Conservation (phyloP, 208 protist genomes). For the Wallacemonas sp. region DNA sequence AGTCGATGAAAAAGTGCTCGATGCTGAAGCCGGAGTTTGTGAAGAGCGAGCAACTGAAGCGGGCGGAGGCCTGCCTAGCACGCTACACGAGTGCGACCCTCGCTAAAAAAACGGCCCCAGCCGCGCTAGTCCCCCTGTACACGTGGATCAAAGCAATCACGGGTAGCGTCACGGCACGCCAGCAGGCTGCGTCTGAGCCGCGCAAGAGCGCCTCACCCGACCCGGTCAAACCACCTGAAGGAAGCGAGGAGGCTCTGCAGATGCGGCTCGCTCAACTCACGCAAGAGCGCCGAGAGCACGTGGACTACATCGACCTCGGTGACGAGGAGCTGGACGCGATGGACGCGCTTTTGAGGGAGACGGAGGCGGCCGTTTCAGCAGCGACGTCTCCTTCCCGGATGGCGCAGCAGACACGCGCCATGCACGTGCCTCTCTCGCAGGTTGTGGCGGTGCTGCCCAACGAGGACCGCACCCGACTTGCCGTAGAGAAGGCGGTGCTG, state of each 20-base stretch:
- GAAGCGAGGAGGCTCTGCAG: too few species aligned
- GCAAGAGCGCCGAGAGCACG: constrained; percentile 30
- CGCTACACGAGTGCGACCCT: background rate
- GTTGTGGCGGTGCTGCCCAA: constrained; percentile 2
- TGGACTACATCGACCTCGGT: constrained; percentile 37
- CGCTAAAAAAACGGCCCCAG: background rate
- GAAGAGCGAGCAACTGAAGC: background rate
- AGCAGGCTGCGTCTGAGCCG: background rate
- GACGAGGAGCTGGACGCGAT: constrained; percentile 39
- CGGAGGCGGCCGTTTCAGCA: background rate
- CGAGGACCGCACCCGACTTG: constrained; percentile 2
- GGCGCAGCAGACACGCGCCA: background rate
- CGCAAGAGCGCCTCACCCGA: constrained; percentile 5
- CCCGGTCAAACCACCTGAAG: background rate
- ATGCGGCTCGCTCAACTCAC: too few species aligned
- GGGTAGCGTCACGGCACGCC: constrained; percentile 14
- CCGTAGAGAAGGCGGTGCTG: background rate
- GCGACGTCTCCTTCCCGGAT: background rate
- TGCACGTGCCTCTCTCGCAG: background rate
- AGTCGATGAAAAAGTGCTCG: background rate
- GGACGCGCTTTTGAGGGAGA: constrained; percentile 26
- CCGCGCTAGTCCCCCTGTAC: constrained; percentile 18
- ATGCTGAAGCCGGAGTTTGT: constrained; percentile 1
- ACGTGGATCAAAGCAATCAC: constrained; percentile 30
- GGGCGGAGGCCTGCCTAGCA: background rate